Evolutionary conservation across 2,329 filamentous ascomycete genomes (phyloP), one percentile per base, ranked within the genome.

Genomic region (Diaporthe sp.): DNA sequence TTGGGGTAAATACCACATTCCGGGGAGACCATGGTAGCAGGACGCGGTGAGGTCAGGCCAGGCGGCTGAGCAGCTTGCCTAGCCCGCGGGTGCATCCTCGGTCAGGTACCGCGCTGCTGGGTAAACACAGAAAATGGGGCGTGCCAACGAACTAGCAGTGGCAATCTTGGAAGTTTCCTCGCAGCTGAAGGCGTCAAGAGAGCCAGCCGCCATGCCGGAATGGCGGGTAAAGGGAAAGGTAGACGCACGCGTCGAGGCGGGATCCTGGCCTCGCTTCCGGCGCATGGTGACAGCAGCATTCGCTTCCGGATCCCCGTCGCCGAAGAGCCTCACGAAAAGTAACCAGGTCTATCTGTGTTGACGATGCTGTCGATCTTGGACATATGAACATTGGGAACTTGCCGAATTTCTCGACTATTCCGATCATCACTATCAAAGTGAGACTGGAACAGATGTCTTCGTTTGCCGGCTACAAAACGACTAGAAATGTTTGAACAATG

Each of bases 181-280:
- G 44, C 8, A 22, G 63, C 63, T 66, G 8, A 25, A 66, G 59
- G 32, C 47, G 44, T 66, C 32, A 51, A 51, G 30, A 51, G 30
- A 27, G 30, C n/a, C 63, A 27, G n/a, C 47, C 44, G 63, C 71
- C 56, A 30, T 58, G 39, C 69, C 71, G 59, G 50, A 53, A 44
- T 69, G n/a, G 47, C 71, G 71, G 71, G 71, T 72, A 69, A 72
- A 72, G 50, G 65, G 71, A 68, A 66, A 68, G 9, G 44, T 22
- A 30, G 32, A 68, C 17, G 63, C 63, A 51, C 32, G 22, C 32
- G 32, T 68, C 47, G 47, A 53, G 63, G 63, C 63, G 63, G 63
- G 32, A 68, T 39, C 47, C 63, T 68, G 63, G 63, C 63, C 44
- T 68, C 47, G 47, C 32, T 53, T 68, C 63, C 47, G n/a, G n/a